Evolutionary conservation across 257 asterid species (phyloP), one percentile per base, ranked within the genome.

Genomic region (Coffea eugenioides): DNA sequence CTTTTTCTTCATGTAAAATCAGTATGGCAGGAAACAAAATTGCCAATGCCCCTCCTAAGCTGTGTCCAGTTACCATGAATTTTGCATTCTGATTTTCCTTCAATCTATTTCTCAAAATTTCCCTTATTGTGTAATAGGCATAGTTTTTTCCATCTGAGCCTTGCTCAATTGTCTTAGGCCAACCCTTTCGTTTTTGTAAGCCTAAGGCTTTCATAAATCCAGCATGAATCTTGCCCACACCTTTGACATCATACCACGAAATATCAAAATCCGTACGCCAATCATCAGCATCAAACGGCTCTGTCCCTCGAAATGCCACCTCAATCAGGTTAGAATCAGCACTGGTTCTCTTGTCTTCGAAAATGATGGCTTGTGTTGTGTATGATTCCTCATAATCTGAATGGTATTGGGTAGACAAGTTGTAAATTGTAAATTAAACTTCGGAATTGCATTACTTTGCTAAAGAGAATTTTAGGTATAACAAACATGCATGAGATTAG

Each of bases 1-100:
- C 11, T 34, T 91, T 82, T 87, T 93, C 97, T 45, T 82, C 91
- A 46, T 93, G 97, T 7, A 89, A 68, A 1, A 76, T 71, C 13
- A 93, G 77, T 36, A 91, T 59, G 15, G 87, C 82, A 3, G 82
- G 87, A 41, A 89, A 90, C 36, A 93, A 25, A 36, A 91, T 82
- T 54, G 97, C 97, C 61, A 93, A 54, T 31, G 97, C 95, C 82
- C 90, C 97, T 15, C 97, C 97, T 27, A 93, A 81, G 85, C 97
- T 93, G 83, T 93, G 97, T 61, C 97, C 97, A 7, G 97, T 83
- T 80, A 93, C 14, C 56, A 91, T 71, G 72, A 91, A 86, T 23
- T 84, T 89, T 7, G 89, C 88, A 4, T 87, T 76, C 18, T 80
- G 69, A 11, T 89, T 84, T 31, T 84, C 84, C 0, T 49, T 61